A percentile compares a stretch with the other conserved stretches of the same genome.
phyloP scores from a whole-genome alignment of 202 grass and related monocot species.

The Panicum virgatum region DNA sequence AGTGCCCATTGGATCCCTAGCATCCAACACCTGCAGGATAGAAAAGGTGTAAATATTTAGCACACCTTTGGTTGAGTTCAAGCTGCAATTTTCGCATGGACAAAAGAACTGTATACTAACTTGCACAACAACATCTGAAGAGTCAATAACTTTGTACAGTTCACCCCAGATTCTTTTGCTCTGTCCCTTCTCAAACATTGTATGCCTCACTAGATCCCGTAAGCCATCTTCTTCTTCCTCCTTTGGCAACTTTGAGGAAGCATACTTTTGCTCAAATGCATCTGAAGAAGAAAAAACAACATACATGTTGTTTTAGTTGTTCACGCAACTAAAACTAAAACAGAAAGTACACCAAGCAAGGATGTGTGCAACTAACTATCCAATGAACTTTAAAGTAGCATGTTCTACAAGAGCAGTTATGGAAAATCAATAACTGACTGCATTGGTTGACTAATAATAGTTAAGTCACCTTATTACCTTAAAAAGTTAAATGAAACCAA shows the following conservation, averaged over 20 bases:
- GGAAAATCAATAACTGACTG: not conserved
- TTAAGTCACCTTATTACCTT: not conserved
- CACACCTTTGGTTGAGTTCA: not conserved
- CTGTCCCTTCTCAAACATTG: constrained; percentile 98
- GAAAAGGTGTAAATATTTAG: not conserved
- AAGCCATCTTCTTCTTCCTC: constrained; percentile 93
- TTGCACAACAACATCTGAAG: constrained; percentile 97
- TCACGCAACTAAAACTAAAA: not conserved
- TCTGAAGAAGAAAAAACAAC: constrained; percentile 46
- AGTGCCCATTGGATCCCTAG: constrained; percentile 96
- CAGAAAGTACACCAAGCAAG: not conserved
- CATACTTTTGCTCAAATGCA: constrained; percentile 77
- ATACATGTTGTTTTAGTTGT: too few relatives aligned
- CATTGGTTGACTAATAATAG: not conserved
- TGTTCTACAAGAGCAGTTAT: not conserved
- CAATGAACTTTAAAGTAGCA: not conserved
- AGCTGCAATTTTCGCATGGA: not conserved
- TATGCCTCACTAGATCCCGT: constrained; percentile 89
- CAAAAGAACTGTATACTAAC: constrained; percentile 32
- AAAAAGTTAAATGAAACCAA: not conserved
- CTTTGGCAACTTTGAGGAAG: constrained; percentile 57
- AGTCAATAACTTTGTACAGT: constrained; percentile 97
- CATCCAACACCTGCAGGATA: constrained; percentile 75
- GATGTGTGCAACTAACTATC: not conserved
- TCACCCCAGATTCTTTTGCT: constrained; percentile 99